Conservation (phyloP, 2,329 filamentous ascomycete species). For the Nemania serpens region DNA sequence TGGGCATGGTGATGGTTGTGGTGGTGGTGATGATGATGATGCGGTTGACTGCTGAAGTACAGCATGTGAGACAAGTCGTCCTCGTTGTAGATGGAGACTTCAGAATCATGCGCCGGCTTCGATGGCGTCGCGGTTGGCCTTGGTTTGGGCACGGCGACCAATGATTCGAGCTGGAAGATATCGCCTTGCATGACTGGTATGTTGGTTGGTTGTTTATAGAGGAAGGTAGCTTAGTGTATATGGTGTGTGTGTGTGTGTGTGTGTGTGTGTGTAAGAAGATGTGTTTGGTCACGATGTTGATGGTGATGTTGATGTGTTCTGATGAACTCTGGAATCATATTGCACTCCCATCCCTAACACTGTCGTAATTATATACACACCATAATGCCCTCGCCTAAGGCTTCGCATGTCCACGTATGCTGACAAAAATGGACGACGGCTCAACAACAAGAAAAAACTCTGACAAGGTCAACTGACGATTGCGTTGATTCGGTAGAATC, state of each 20-base stretch:
- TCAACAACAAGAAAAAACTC: neutral
- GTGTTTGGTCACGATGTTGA: constrained; percentile 18
- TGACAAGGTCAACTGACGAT: constrained; percentile 20
- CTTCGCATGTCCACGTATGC: constrained; percentile 1
- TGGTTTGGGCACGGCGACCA: constrained; percentile 24
- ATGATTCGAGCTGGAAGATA: constrained; percentile 37
- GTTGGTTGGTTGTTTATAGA: constrained; percentile 18
- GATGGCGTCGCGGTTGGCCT: constrained; percentile 9
- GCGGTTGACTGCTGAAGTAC: constrained; percentile 31
- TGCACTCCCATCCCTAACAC: constrained; percentile 2
- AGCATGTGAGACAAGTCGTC: constrained; percentile 41
- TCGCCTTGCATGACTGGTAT: constrained; percentile 36
- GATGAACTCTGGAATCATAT: constrained; percentile 15
- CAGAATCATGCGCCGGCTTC: constrained; percentile 11
- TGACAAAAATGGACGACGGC: neutral
- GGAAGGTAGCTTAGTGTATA: constrained; percentile 1
- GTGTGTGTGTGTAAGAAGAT: constrained; percentile 7
- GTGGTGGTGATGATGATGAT: constrained; percentile 28
- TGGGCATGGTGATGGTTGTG: constrained; percentile 9
- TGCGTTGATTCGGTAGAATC: constrained; percentile 1
- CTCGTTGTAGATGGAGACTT: constrained; percentile 40
- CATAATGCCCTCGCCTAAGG: neutral
- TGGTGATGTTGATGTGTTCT: constrained; percentile 16
- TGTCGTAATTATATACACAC: constrained; percentile 21
- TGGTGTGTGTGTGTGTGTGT: neutral